A percentile compares a stretch with the other conserved stretches of the same genome.
Evolutionary conservation across 148 eudicot species (phyloP).

Genomic region (Bassia scoparia): DNA sequence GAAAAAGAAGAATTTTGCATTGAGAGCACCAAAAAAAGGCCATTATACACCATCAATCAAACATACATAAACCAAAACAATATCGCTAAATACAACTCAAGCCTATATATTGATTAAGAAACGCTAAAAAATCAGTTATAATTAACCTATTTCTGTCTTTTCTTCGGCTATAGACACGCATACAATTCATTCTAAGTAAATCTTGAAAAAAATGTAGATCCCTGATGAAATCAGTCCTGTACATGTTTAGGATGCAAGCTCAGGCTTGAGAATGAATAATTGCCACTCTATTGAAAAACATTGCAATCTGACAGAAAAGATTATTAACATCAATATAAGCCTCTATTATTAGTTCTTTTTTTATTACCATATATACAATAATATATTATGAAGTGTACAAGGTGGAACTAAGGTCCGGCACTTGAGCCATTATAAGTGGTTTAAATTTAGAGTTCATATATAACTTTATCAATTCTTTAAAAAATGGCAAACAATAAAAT

Average conservation of each 20-base stretch:
- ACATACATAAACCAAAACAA: conserved; percentile 7
- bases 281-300: conserved; percentile 67
- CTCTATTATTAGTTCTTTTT: too few relatives aligned
- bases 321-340: too few relatives aligned
- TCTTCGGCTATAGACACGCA: conserved; percentile 25
- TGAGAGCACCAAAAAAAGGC: not conserved
- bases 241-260: conserved; percentile 43
- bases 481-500: too few relatives aligned
- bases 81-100: conserved; percentile 8
- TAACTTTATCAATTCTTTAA: too few relatives aligned
- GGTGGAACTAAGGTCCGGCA: too few relatives aligned
- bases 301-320: conserved; percentile 63
- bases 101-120: not conserved
- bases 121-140: conserved; percentile 24
- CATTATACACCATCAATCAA: conserved; percentile 1
- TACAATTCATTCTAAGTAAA: conserved; percentile 25
- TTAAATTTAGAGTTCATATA: too few relatives aligned
- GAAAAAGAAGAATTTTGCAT: not conserved
- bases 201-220: conserved; percentile 4
- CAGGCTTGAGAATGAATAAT: conserved; percentile 53
- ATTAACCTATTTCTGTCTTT: conserved; percentile 20
- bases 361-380: too few relatives aligned
- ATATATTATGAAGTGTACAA: too few relatives aligned
- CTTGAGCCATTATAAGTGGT: too few relatives aligned
- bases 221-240: conserved; percentile 35